Conservation (phyloP, 169 alveolate genomes). For the Cryptosporidium ryanae region DNA sequence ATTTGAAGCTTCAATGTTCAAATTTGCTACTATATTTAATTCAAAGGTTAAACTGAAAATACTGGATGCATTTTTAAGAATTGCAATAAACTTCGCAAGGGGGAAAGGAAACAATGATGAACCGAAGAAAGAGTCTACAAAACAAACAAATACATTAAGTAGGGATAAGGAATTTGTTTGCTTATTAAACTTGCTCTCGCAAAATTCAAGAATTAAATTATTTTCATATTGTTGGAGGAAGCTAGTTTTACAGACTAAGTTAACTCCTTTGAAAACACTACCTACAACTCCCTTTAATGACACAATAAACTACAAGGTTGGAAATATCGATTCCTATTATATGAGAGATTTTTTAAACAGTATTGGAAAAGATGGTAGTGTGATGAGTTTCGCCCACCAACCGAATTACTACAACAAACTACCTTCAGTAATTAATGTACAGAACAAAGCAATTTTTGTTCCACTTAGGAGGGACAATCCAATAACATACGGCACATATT, state of each 20-base stretch:
- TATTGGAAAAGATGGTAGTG: slow-evolving; percentile 44
- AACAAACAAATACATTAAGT: neutral
- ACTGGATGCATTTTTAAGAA: slow-evolving; percentile 52
- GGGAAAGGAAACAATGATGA: slow-evolving; percentile 8
- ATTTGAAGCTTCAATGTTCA: slow-evolving; percentile 42
- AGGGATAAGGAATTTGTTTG: slow-evolving; percentile 16
- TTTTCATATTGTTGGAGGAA: slow-evolving; percentile 62
- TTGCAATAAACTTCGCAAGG: neutral
- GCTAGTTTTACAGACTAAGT: slow-evolving; percentile 23
- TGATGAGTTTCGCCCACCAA: slow-evolving; percentile 60
- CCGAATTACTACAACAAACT: slow-evolving; percentile 54
- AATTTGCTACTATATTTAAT: slow-evolving; percentile 32
- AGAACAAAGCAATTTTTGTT: slow-evolving; percentile 64
- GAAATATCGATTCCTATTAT: slow-evolving; percentile 51
- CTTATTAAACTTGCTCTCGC: slow-evolving; percentile 10
- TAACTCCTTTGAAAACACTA: slow-evolving; percentile 22
- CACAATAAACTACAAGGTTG: slow-evolving; percentile 11
- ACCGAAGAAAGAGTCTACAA: slow-evolving; percentile 6
- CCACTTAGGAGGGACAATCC: slow-evolving; percentile 73
- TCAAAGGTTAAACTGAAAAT: slow-evolving; percentile 33
- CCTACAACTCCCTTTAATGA: slow-evolving; percentile 47
- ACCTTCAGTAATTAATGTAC: slow-evolving; percentile 58
- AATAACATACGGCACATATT: slow-evolving; percentile 57
- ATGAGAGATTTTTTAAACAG: slow-evolving; percentile 57
- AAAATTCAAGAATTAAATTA: slow-evolving; percentile 7